Evolutionary conservation across 176 grass and related monocot species (phyloP).

Genomic region (barley (Hordeum vulgare)): MorexV3_pseudomolecules_assembly NC_058524.1:14812156-14812655

Average conservation of each 20-base stretch:
- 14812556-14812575: not conserved
- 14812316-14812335: too few species aligned
- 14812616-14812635: too few species aligned
- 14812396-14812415: not conserved
- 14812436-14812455: not conserved
- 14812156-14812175: too few species aligned
- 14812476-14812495: not conserved
- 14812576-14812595: not conserved
- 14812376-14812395: not conserved
- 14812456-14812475: not conserved
- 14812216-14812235: not conserved
- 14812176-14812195: too few species aligned
- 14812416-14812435: not conserved
- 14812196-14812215: not conserved
- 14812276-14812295: not conserved
- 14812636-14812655: not conserved
- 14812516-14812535: not conserved
- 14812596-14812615: not conserved
- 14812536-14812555: not conserved
- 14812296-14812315: not conserved
- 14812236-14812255: not conserved
- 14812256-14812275: not conserved
- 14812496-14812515: not conserved
- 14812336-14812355: too few species aligned
- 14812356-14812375: too few species aligned